These are phyloP conservation scores for Sporobolomyces roseus DNA, from an alignment of 768 basidiomycete species.

Conservation along the genomic window DNA sequence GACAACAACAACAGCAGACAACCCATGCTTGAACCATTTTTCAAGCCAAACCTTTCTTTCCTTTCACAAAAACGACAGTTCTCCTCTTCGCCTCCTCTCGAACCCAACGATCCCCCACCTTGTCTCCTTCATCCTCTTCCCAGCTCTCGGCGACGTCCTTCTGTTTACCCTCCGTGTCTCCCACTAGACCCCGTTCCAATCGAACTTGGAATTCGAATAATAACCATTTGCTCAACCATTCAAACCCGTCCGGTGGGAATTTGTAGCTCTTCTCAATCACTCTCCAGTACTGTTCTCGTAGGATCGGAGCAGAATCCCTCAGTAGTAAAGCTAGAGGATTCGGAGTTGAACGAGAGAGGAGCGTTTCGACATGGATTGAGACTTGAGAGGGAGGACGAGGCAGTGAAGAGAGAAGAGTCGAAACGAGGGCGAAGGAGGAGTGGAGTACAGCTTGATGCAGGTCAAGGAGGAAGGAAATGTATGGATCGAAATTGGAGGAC, in stretches of 20 bases:
- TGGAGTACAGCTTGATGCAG: conserved; percentile 16
- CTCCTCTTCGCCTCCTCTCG: conserved; percentile 18
- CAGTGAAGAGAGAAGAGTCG: not conserved
- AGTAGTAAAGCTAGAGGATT: conserved; percentile 4
- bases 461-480: conserved; percentile 13
- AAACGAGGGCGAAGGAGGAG: not conserved
- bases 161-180: not conserved
- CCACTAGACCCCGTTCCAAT: not conserved
- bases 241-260: conserved; percentile 21
- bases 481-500: not conserved
- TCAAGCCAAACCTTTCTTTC: not conserved
- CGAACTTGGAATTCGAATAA: conserved; percentile 24
- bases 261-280: conserved; percentile 1
- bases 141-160: not conserved
- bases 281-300: not conserved
- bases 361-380: not conserved
- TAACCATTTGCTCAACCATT: conserved; percentile 18
- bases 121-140: not conserved
- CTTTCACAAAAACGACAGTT: conserved; percentile 6
- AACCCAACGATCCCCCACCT: not conserved
- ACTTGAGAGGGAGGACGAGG: not conserved
- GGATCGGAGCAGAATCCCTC: not conserved
- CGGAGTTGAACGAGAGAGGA: not conserved
- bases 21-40: not conserved
- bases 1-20: not conserved